These are phyloP conservation scores for Aspergillus tanneri DNA, from an alignment of 2,329 filamentous ascomycete genomes.

Conservation along the genomic window DNA sequence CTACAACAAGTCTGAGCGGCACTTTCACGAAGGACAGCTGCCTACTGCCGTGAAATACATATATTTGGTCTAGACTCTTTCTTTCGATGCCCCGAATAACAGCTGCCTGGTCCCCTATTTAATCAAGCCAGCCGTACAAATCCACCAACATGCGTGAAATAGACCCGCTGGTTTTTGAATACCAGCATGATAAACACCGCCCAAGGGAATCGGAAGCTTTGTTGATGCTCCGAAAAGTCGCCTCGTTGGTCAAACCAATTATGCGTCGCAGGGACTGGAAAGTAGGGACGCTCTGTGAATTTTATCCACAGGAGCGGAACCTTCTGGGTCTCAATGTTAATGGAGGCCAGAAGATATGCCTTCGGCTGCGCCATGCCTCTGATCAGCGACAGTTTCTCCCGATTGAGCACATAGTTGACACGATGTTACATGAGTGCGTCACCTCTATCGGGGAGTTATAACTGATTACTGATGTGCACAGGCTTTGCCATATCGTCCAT, in stretches of 20 bases:
- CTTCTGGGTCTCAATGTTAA: slow-evolving; percentile 82
- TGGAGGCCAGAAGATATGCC: slow-evolving; percentile 71
- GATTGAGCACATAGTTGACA: slow-evolving; percentile 78
- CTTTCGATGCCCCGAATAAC: not conserved
- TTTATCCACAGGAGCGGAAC: slow-evolving; percentile 72
- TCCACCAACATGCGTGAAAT: slow-evolving; percentile 42
- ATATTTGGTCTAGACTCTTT: not conserved
- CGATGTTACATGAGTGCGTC: slow-evolving; percentile 79
- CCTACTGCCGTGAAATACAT: not conserved
- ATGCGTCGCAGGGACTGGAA: slow-evolving; percentile 85
- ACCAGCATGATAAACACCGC: slow-evolving; percentile 53
- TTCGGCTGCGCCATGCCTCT: slow-evolving; percentile 74
- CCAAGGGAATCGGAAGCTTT: slow-evolving; percentile 54
- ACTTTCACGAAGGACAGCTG: not conserved
- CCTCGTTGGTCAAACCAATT: slow-evolving; percentile 88
- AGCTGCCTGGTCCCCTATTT: not conserved
- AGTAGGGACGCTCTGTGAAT: slow-evolving; percentile 77
- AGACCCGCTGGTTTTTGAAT: slow-evolving; percentile 51
- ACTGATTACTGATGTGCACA: slow-evolving; percentile 24
- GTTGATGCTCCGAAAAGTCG: slow-evolving; percentile 70
- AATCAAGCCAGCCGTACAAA: not conserved
- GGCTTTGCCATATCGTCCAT: slow-evolving; percentile 78
- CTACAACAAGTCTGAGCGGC: not conserved
- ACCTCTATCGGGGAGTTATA: not conserved
- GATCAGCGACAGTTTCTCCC: slow-evolving; percentile 76